Evolutionary conservation across 2,329 filamentous ascomycete species (phyloP), one percentile per base, ranked within the genome.

Genomic region (Penicillium sp.): DNA sequence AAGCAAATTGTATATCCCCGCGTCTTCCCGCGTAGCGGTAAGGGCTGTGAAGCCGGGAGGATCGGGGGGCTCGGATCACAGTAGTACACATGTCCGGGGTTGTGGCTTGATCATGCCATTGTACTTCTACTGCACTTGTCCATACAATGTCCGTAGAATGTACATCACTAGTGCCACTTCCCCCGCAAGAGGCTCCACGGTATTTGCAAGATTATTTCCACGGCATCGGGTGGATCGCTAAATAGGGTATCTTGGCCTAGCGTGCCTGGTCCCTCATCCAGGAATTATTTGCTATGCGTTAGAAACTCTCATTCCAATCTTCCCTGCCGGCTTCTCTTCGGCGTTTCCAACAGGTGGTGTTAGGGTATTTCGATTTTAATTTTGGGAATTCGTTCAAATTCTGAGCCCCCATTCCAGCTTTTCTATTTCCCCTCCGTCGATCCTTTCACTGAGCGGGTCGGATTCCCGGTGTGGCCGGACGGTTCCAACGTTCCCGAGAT

Each of bases 131-230:
- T 31, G 29, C 13, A 14, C n/a, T 39, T 39, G 31, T 14, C 13
- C 31, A 33, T 1, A 31, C 10, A 13, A 31, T 13, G 6, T 31
- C 29, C 11, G 29, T 37, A 37, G 13, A 19, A 37, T 37, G 35
- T 19, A n/a, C 29, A 24, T 24, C 10, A 9, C 35, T 39, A 39
- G 42, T 26, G 39, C 21, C 21, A 44, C 42, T 21, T 27, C 26
- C 44, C 45, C 26, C 45, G 27, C 45, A 29, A 47, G 45, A 29
- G n/a, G 45, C 27, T 31, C 46, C 24, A 49, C 46, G 35, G 35
- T 31, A 47, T 19, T 21, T 47, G 26, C 31, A 49, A 48, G 22
- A n/a, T 24, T 60, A 61, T 54, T 61, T 50, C 58, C 58, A 61
- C 56, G 56, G 35, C 45, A 50, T 42, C 24, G 48, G 43, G 53